Percentiles rank a stretch among this genome's conserved stretches.
phyloP scores from a whole-genome alignment of 306 rosid species.

The Vigna mungo region DNA sequence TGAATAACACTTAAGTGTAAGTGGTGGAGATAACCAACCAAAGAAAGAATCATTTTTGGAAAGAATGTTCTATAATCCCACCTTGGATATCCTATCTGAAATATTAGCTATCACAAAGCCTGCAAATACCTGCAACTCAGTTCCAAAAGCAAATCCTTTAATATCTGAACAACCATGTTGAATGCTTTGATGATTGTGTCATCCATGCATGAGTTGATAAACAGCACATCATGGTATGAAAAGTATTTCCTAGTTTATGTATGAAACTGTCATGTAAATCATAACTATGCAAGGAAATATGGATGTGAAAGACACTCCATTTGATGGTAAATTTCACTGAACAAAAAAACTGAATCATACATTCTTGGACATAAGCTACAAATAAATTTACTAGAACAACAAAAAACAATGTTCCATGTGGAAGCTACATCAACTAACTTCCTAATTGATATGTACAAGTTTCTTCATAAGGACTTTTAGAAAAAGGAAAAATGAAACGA shows the following conservation, averaged over 20 bases:
- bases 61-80: conserved; percentile 66
- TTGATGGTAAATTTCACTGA: conserved; percentile 2
- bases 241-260: not conserved
- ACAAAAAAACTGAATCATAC: not conserved
- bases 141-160: conserved; percentile 38
- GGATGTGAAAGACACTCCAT: not conserved
- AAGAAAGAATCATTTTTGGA: conserved; percentile 16
- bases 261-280: not conserved
- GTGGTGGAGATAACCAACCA: conserved; percentile 9
- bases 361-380: not conserved
- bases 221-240: not conserved
- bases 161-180: conserved; percentile 3
- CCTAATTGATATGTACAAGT: not conserved
- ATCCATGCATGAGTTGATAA: not conserved
- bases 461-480: too few relatives aligned
- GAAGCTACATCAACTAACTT: not conserved
- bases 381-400: not conserved
- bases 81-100: conserved; percentile 70
- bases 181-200: conserved; percentile 13
- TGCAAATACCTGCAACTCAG: conserved; percentile 80
- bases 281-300: not conserved
- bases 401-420: not conserved
- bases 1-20: conserved; percentile 42
- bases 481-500: too few relatives aligned
- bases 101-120: conserved; percentile 96